A percentile compares a stretch with the other conserved stretches of the same genome.
phyloP scores from a whole-genome alignment of 2,329 filamentous ascomycete species.

The Lachnellula suecica region DNA sequence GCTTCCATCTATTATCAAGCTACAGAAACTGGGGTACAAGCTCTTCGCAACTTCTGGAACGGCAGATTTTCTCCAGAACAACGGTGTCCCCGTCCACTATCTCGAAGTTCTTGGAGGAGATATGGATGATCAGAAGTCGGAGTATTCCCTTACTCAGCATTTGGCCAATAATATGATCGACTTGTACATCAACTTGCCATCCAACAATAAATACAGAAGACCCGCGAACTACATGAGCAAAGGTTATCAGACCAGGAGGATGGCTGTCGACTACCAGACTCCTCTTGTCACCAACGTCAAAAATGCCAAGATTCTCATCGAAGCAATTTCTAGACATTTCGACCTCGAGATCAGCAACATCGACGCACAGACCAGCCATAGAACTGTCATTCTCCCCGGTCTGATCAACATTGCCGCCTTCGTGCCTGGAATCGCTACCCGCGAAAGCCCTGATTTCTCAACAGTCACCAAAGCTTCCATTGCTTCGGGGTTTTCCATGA shows the following conservation, averaged over 20 bases:
- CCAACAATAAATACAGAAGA: slow-evolving; percentile 93
- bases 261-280: slow-evolving; percentile 95
- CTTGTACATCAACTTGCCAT: slow-evolving; percentile 98
- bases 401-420: slow-evolving; percentile 80
- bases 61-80: slow-evolving; percentile 92
- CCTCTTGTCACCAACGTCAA: slow-evolving; percentile 98
- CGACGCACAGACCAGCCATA: slow-evolving; percentile 90
- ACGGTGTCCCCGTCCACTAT: slow-evolving; percentile 89
- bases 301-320: slow-evolving; percentile 95
- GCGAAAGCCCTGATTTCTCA: slow-evolving; percentile 66
- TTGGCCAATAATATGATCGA: slow-evolving; percentile 97
- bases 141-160: slow-evolving; percentile 96
- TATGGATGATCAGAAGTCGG: slow-evolving; percentile 83
- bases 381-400: slow-evolving; percentile 70
- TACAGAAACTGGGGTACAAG: slow-evolving; percentile 90
- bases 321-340: slow-evolving; percentile 88
- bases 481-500: slow-evolving; percentile 75
- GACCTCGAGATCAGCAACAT: slow-evolving; percentile 78
- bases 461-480: slow-evolving; percentile 71
- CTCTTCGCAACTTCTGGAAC: slow-evolving; percentile 96
- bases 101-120: slow-evolving; percentile 80
- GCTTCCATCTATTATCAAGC: slow-evolving; percentile 85
- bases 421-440: slow-evolving; percentile 68
- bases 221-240: slow-evolving; percentile 99
- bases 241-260: slow-evolving; percentile 92